Conservation (phyloP, 768 basidiomycete species). For the Lactarius psammicola region DNA sequence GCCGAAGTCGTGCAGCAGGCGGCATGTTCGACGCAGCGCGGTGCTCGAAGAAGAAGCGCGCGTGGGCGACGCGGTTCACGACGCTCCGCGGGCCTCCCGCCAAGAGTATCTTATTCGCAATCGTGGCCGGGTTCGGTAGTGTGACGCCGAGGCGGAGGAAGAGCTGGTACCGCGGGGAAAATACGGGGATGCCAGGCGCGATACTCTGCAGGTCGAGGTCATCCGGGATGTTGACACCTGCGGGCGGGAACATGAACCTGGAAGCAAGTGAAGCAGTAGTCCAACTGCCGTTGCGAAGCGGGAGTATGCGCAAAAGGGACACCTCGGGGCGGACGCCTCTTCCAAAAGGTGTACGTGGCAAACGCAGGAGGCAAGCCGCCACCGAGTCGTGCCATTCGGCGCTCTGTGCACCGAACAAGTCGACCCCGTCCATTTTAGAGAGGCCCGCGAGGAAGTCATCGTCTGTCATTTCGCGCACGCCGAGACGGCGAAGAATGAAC, state of each 20-base stretch:
- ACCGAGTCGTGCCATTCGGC: slow-evolving; percentile 22
- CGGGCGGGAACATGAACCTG: slow-evolving; percentile 14
- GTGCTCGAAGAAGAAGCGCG: slow-evolving; percentile 28
- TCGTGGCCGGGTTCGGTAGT: slow-evolving; percentile 10
- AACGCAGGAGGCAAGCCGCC: not conserved
- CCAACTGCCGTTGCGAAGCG: slow-evolving; percentile 20
- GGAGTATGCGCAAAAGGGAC: slow-evolving; percentile 16
- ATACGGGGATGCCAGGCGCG: slow-evolving; percentile 5
- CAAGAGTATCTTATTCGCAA: slow-evolving; percentile 22
- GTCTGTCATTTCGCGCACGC: slow-evolving; percentile 23
- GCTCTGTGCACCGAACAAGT: slow-evolving; percentile 1
- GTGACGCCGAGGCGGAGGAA: slow-evolving; percentile 18
- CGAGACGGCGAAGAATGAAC: slow-evolving; percentile 17
- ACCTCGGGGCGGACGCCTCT: not conserved
- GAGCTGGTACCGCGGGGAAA: slow-evolving; percentile 20
- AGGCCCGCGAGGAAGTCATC: slow-evolving; percentile 18
- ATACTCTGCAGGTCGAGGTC: slow-evolving; percentile 26
- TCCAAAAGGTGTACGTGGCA: not conserved
- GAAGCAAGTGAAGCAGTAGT: not conserved
- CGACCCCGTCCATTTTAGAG: slow-evolving; percentile 8
- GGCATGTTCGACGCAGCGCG: slow-evolving; percentile 13
- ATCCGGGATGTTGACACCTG: slow-evolving; percentile 14
- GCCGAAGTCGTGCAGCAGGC: slow-evolving; percentile 9
- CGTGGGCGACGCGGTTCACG: slow-evolving; percentile 10
- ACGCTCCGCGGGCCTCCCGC: slow-evolving; percentile 6